These are phyloP conservation scores for Diplocarpon mali DNA, from an alignment of 2,329 filamentous ascomycete species.

Conservation along the genomic window DNA sequence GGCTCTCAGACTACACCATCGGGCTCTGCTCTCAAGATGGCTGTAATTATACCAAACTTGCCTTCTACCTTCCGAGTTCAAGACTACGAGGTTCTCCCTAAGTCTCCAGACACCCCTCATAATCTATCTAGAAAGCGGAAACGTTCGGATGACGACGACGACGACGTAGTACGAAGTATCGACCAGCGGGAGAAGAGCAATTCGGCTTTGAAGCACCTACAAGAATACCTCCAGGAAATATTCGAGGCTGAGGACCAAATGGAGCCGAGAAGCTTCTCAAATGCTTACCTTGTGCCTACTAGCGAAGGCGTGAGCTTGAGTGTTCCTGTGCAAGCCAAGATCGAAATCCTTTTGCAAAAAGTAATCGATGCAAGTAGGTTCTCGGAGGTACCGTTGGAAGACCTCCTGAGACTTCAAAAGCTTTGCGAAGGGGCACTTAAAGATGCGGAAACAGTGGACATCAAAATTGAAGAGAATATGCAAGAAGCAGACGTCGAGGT, in stretches of 20 bases:
- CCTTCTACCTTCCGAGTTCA: slow-evolving; percentile 18
- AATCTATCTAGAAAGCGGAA: slow-evolving; percentile 36
- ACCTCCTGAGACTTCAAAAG: slow-evolving; percentile 63
- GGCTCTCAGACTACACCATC: slow-evolving; percentile 2
- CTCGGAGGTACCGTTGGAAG: slow-evolving; percentile 60
- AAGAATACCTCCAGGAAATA: slow-evolving; percentile 57
- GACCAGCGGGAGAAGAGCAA: slow-evolving; percentile 79
- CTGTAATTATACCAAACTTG: slow-evolving; percentile 21
- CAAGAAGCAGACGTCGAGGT: slow-evolving; percentile 55
- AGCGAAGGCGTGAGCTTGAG: slow-evolving; percentile 57
- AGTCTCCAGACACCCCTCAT: slow-evolving; percentile 21
- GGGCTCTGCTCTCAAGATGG: slow-evolving; percentile 10
- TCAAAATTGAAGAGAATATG: slow-evolving; percentile 59
- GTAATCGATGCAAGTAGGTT: slow-evolving; percentile 61
- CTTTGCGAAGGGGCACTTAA: slow-evolving; percentile 68
- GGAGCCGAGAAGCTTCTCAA: slow-evolving; percentile 34
- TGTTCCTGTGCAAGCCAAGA: slow-evolving; percentile 52
- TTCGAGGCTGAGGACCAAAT: slow-evolving; percentile 67
- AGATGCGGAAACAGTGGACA: slow-evolving; percentile 52
- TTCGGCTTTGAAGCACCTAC: slow-evolving; percentile 58
- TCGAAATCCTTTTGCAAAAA: slow-evolving; percentile 64
- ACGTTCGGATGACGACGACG: slow-evolving; percentile 40
- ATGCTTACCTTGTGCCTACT: slow-evolving; percentile 42
- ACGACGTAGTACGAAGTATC: slow-evolving; percentile 48
- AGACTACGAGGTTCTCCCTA: slow-evolving; percentile 22